Evolutionary conservation across 768 basidiomycete species (phyloP), one percentile per base, ranked within the genome.

Genomic region (Pholiota molesta): DNA sequence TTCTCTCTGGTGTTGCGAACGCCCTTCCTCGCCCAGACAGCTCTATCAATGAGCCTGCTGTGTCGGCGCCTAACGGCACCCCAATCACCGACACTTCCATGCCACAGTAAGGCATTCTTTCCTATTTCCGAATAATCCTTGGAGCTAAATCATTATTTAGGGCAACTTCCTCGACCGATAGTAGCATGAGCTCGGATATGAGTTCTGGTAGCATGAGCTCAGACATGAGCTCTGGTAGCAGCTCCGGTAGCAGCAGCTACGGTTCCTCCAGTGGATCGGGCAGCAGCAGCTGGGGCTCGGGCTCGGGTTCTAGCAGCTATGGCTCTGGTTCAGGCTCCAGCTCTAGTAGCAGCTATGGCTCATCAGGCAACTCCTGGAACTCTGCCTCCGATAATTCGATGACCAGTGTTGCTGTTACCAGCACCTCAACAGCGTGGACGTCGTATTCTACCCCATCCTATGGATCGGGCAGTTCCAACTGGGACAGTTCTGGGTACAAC

Each of bases 381-480:
- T 59, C 45, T 51, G 40, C 52, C 45, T 63, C 62, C 7, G 52
- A 26, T 29, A 39, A 54, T 40, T 35, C 59, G 11, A 52, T 40
- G 45, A 64, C 59, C 23, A 60, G 49, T 35, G 35, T 59, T 39
- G 33, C 57, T 44, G 62, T 56, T 26, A 62, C 72, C 35, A 56
- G 61, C 13, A 66, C 67, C 49, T 55, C 66, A n/a, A 53, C 61
- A 44, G 62, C 66, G 5, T 65, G 62, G 59, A 23, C 59, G 29
- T 66, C 74, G 21, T 77, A 77, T 62, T 73, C 79, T n/a, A 74
- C 79, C 5, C 77, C 84, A 26, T 73, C 78, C 11, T 88, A 89
- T 70, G 89, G 89, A 7, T 90, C 89, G 21, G 89, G 89, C 62
- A 78, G 73, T 64, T 76, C 77, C 47, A 83, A 77, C 76, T 88